Evolutionary conservation across 179 eudicot genomes (phyloP).

Genomic region (Beta corolliflora): DNA sequence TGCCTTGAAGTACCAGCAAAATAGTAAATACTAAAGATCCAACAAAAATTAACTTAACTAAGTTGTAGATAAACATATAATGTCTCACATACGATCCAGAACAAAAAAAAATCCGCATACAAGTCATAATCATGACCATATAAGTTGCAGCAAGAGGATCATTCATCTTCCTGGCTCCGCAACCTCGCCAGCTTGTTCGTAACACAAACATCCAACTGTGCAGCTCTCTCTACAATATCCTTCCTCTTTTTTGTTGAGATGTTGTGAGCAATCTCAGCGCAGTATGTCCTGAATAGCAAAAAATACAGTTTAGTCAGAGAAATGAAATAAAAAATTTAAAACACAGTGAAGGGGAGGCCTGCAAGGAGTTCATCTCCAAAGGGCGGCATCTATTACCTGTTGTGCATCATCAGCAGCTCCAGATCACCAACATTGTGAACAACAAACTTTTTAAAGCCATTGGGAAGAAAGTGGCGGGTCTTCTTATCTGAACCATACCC

Average conservation of each 20-base stretch:
- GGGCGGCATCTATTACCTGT: constrained; percentile 29
- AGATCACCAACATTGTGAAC: constrained; percentile 58
- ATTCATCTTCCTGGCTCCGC: constrained; percentile 68
- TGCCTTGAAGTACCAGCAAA: too few species aligned
- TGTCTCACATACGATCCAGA: too few species aligned
- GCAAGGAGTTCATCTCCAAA: neutral
- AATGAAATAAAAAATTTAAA: neutral
- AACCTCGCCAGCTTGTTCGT: constrained; percentile 70
- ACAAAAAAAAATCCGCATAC: neutral
- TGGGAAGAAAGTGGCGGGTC: constrained; percentile 57
- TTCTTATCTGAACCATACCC: constrained; percentile 69
- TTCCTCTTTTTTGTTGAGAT: constrained; percentile 58
- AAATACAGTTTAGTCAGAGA: too few species aligned
- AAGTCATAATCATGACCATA: too few species aligned
- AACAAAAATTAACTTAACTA: too few species aligned
- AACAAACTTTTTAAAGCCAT: constrained; percentile 62
- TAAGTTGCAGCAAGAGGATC: neutral
- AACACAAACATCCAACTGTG: constrained; percentile 57
- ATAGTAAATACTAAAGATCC: too few species aligned
- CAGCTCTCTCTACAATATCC: constrained; percentile 63
- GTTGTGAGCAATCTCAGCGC: constrained; percentile 64
- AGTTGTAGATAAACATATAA: too few species aligned
- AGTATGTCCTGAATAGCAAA: constrained; percentile 42
- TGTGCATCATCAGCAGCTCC: constrained; percentile 71
- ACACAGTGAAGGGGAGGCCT: neutral